A percentile compares a stretch with the other conserved stretches of the same genome.
phyloP scores from a whole-genome alignment of 345 rosid genomes.

The Moricandia moricandioides region DNA sequence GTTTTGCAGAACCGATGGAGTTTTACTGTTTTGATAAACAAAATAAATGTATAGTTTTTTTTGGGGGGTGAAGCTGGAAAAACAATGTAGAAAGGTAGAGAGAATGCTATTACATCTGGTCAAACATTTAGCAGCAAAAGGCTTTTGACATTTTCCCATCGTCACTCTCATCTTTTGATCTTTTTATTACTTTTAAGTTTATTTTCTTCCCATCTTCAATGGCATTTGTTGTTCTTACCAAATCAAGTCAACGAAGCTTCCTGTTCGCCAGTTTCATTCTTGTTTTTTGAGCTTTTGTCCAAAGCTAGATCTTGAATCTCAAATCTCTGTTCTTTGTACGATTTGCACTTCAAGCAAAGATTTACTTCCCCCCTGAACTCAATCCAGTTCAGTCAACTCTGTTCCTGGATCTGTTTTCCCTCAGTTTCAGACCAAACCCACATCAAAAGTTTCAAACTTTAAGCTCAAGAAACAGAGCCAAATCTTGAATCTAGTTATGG shows the following conservation, averaged over 20 bases:
- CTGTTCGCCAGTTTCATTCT: not conserved
- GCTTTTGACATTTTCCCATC: conserved; percentile 14
- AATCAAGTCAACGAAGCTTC: conserved; percentile 31
- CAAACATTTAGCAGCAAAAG: conserved; percentile 21
- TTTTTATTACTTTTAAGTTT: conserved; percentile 5
- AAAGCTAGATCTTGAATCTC: conserved; percentile 2
- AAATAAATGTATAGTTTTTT: too few species aligned
- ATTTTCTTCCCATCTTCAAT: not conserved
- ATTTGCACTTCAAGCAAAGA: too few species aligned
- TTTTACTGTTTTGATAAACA: too few species aligned
- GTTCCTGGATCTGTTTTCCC: too few species aligned
- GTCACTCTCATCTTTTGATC: not conserved
- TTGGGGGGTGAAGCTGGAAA: not conserved
- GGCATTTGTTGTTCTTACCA: not conserved
- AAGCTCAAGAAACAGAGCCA: too few species aligned
- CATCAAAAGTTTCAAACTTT: conserved; percentile 3
- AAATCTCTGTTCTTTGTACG: conserved; percentile 4
- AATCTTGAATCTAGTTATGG: too few species aligned
- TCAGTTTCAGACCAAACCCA: too few species aligned
- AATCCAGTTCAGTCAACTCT: too few species aligned
- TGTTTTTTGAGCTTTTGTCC: conserved; percentile 12
- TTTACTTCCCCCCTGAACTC: too few species aligned
- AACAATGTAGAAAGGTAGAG: not conserved
- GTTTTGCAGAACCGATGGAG: too few species aligned
- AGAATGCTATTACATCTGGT: conserved; percentile 23